Percentiles rank a stretch among this genome's conserved stretches.
These are phyloP conservation scores for Trichoderma semiorbis DNA, from an alignment of 2,329 filamentous ascomycete genomes.

Conservation along the genomic window DNA sequence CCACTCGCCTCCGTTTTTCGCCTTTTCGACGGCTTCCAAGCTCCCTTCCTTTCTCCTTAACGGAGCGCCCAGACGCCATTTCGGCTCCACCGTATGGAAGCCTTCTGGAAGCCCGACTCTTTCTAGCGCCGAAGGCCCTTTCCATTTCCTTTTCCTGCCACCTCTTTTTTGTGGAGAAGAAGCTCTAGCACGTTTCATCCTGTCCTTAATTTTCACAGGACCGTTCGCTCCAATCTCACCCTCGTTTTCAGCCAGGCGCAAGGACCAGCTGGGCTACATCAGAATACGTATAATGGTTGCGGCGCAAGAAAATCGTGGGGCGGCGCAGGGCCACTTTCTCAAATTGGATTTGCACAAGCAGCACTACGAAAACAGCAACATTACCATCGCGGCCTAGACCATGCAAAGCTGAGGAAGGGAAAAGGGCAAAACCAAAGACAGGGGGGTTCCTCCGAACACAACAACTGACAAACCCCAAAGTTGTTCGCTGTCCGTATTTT, in stretches of 20 bases:
- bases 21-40: not conserved
- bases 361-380: not conserved
- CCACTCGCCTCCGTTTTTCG: slow-evolving; percentile 11
- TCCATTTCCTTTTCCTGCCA: not conserved
- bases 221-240: not conserved
- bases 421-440: not conserved
- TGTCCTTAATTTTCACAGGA: slow-evolving; percentile 4
- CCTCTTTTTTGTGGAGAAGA: not conserved
- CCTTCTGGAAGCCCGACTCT: slow-evolving; percentile 14
- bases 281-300: not conserved
- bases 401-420: not conserved
- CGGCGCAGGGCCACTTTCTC: slow-evolving; percentile 11
- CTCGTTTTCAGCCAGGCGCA: slow-evolving; percentile 6
- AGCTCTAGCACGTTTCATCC: slow-evolving; percentile 15
- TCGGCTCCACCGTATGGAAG: slow-evolving; percentile 18
- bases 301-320: slow-evolving; percentile 13
- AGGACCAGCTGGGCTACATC: not conserved
- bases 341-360: slow-evolving; percentile 9
- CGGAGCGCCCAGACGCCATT: slow-evolving; percentile 9
- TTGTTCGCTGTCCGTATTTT: not conserved
- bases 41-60: not conserved
- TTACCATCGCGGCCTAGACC: not conserved
- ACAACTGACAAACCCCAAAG: not conserved
- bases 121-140: slow-evolving; percentile 12
- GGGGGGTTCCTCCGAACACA: not conserved